A percentile compares a stretch with the other conserved stretches of the same genome.
Conservation (phyloP, 768 basidiomycete genomes). For the Psilocybe subaeruginosa region DNA sequence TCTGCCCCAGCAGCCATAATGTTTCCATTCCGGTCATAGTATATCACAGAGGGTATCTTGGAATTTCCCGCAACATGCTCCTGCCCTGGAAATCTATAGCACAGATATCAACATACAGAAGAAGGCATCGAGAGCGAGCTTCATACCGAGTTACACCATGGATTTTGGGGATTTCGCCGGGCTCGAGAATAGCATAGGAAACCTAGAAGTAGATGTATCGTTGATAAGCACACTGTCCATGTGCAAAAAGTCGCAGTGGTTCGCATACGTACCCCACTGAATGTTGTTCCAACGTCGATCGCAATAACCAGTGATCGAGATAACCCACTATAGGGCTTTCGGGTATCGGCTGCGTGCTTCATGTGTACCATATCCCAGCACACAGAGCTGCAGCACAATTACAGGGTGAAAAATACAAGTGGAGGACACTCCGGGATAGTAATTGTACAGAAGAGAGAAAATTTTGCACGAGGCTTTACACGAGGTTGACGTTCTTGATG, state of each 20-base stretch:
- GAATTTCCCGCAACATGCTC: conserved; percentile 86
- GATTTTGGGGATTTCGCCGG: conserved; percentile 80
- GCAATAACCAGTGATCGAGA: conserved; percentile 73
- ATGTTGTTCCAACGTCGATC: conserved; percentile 83
- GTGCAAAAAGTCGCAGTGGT: not conserved
- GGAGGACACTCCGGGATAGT: conserved; percentile 11
- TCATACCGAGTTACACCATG: conserved; percentile 76
- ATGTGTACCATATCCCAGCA: conserved; percentile 32
- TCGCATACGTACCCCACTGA: conserved; percentile 61
- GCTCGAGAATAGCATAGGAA: conserved; percentile 83
- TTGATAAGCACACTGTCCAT: conserved; percentile 8
- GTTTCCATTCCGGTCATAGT: conserved; percentile 66
- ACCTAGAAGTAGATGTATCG: conserved; percentile 35
- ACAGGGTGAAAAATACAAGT: conserved; percentile 16
- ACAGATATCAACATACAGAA: conserved; percentile 14
- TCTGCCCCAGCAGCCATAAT: conserved; percentile 80
- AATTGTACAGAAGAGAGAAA: conserved; percentile 23
- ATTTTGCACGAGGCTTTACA: conserved; percentile 26
- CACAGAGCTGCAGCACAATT: conserved; percentile 11
- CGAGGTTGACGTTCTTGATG: conserved; percentile 21
- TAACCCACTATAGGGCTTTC: conserved; percentile 73
- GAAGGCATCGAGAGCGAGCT: not conserved
- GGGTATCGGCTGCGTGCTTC: conserved; percentile 62
- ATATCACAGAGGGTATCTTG: conserved; percentile 81
- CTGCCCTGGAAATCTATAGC: conserved; percentile 74